phyloP scores from a whole-genome alignment of 108 stramenopile genomes.

The Stephanodiscus triporus region DNA sequence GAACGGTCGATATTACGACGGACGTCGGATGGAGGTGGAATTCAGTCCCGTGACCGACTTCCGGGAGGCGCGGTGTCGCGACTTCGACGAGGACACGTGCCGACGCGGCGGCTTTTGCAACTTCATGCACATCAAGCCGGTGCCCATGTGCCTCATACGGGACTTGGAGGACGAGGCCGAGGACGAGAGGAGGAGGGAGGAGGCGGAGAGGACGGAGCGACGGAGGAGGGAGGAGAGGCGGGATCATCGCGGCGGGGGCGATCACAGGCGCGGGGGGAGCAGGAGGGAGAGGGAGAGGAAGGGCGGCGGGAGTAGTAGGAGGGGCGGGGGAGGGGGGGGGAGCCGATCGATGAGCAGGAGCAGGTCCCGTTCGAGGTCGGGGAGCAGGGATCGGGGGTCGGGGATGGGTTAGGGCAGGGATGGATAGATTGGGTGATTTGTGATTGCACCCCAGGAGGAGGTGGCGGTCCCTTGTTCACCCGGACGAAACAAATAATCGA shows the following conservation, averaged over 20 bases:
- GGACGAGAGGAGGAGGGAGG: constrained; percentile 52
- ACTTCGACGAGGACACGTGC: constrained; percentile 89
- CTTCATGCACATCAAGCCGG: constrained; percentile 95
- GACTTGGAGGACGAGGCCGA: constrained; percentile 80
- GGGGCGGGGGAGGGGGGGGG: constrained; percentile 15
- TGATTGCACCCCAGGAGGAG: no score
- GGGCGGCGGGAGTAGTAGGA: constrained; percentile 19
- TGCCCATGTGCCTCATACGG: constrained; percentile 73
- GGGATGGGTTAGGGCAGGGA: no score
- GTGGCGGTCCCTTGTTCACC: no score
- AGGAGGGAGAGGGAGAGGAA: constrained; percentile 33
- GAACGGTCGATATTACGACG: constrained; percentile 94
- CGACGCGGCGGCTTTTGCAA: constrained; percentile 95
- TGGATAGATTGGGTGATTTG: no score
- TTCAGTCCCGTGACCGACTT: constrained; percentile 97
- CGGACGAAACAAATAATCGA: no score
- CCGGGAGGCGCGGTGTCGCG: constrained; percentile 91
- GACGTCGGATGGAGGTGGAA: constrained; percentile 87
- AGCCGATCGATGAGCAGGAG: constrained; percentile 21
- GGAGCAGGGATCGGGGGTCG: neutral
- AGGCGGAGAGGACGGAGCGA: constrained; percentile 39
- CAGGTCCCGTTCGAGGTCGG: constrained; percentile 17
- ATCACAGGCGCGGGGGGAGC: constrained; percentile 9
- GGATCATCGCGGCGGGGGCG: neutral
- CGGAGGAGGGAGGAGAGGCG: constrained; percentile 23